These are phyloP conservation scores for Paxillus ammoniavirescens DNA, from an alignment of 768 basidiomycete species.

Conservation along the genomic window DNA sequence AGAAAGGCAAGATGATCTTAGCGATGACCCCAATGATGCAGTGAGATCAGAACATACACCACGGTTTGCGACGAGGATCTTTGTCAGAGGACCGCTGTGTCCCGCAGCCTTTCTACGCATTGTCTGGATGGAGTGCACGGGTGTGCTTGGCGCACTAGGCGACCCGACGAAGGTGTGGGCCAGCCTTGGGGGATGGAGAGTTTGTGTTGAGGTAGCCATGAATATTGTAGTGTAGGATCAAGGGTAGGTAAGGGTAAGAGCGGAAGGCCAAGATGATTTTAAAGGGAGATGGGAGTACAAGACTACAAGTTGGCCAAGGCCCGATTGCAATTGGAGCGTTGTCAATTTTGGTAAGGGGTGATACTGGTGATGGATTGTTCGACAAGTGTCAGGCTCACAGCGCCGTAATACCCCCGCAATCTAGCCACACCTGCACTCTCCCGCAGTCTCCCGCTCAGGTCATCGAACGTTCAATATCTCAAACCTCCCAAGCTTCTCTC, in stretches of 20 bases:
- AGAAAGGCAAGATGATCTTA: slow-evolving; percentile 8
- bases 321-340: neutral
- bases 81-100: slow-evolving; percentile 86
- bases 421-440: neutral
- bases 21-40: neutral
- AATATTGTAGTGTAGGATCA: slow-evolving; percentile 14
- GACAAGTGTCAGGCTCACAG: neutral
- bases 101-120: slow-evolving; percentile 90
- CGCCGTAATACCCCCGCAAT: slow-evolving; percentile 1
- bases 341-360: neutral
- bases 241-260: neutral
- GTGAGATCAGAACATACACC: slow-evolving; percentile 56
- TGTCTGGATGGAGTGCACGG: slow-evolving; percentile 86
- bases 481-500: slow-evolving; percentile 6
- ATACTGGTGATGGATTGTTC: no score
- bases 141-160: slow-evolving; percentile 79
- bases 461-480: neutral
- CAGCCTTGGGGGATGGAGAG: slow-evolving; percentile 71
- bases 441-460: neutral
- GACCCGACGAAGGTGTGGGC: slow-evolving; percentile 69
- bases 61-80: slow-evolving; percentile 90
- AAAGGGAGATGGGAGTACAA: slow-evolving; percentile 5
- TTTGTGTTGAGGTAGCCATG: slow-evolving; percentile 27
- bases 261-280: neutral
- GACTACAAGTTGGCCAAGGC: neutral